Evolutionary conservation across 495 filamentous ascomycete species (phyloP), one percentile per base, ranked within the genome.

Genomic region (Annulohypoxylon maeteangense): DNA sequence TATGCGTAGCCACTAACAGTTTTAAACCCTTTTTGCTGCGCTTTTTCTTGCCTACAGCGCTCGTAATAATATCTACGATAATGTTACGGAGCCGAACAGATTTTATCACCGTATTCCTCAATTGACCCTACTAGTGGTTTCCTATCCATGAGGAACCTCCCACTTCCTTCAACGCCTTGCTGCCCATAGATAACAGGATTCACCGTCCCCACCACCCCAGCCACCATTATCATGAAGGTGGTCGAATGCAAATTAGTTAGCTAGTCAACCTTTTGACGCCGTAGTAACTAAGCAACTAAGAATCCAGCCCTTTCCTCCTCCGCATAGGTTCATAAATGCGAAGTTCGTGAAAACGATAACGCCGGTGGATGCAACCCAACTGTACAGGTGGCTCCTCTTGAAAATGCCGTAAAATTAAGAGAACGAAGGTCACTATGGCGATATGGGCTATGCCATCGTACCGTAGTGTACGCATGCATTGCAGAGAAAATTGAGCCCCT

Each of bases 141-240:
- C 55, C 56, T 53, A 20, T 66, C 48, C 31, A 38, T 7, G 51
- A 45, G 36, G 16, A 40, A 36, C 47, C 57, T 5, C 10, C 42
- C n/a, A 44, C 47, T 16, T 51, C 65, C 57, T 22, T 14, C 62
- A 73, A 73, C 70, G 70, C 70, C 70, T 66, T 65, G 70, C 70
- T 69, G n/a, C 50, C 48, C 50, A n/a, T 62, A 31, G 58, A 44
- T 57, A 20, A 50, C 44, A 50, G 42, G 23, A 48, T 42, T 42
- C 14, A 20, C 7, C 40, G 40, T 29, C 48, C 20, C 62, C 29
- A 18, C 62, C 38, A 27, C 53, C 47, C 20, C 44, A 8, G 34
- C 55, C 63, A 18, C 36, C n/a, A 48, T 62, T 22, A 44, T 44
- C 40, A 44, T 44, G 20, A 44, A 48, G 27, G 38, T 48, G 65